Evolutionary conservation across 140 eudicot genomes (phyloP).

Genomic region (Eryngium alpinum): DNA sequence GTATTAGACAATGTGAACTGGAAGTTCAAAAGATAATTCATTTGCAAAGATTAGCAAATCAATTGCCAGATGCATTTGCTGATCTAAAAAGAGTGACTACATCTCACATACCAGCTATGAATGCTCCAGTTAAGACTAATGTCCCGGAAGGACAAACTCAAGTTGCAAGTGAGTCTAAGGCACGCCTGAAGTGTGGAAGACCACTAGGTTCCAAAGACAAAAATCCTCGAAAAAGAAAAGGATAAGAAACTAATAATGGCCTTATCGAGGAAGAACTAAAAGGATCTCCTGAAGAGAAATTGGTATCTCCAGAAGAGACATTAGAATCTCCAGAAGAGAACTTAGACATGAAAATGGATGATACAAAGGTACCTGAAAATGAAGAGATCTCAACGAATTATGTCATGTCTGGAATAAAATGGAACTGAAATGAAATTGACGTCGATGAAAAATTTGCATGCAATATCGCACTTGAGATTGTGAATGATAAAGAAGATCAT

Average conservation of each 20-base stretch:
- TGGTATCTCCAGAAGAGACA: too few relatives aligned
- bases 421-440: constrained; percentile 1
- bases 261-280: background rate
- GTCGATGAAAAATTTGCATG: constrained; percentile 6
- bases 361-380: constrained; percentile 23
- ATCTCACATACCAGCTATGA: constrained; percentile 14
- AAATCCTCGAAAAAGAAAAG: constrained; percentile 22
- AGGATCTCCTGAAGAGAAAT: constrained; percentile 1
- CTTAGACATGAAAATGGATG: background rate
- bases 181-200: constrained; percentile 22
- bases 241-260: constrained; percentile 5
- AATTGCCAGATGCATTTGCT: constrained; percentile 29
- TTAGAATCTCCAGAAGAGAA: too few relatives aligned
- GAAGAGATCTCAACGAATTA: constrained; percentile 16
- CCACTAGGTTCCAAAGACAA: constrained; percentile 19
- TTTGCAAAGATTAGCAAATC: constrained; percentile 21
- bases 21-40: constrained; percentile 27
- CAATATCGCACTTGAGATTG: background rate
- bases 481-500: constrained; percentile 1
- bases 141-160: too few relatives aligned
- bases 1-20: too few relatives aligned
- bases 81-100: constrained; percentile 20
- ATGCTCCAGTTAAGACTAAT: constrained; percentile 21
- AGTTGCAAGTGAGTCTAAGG: constrained; percentile 10
- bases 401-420: constrained; percentile 1